Evolutionary conservation across 257 asterid genomes (phyloP).

Genomic region (Solanum pennellii): DNA sequence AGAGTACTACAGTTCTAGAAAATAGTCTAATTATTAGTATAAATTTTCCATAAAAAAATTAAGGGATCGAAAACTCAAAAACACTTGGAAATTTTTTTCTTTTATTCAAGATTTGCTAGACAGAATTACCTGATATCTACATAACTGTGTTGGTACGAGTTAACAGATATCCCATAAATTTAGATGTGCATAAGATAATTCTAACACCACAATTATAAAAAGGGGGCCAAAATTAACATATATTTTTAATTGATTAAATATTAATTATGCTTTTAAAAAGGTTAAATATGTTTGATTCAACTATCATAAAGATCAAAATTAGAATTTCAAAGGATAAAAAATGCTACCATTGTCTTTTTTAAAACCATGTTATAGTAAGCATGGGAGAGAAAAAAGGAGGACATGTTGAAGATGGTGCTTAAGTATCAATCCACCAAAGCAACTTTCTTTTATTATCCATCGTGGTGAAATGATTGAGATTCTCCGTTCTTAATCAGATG

Average conservation of each 20-base stretch:
- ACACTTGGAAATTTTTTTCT: neutral
- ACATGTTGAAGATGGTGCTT: constrained; percentile 53
- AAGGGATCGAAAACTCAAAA: neutral
- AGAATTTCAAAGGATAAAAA: neutral
- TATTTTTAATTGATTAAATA: neutral
- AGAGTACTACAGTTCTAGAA: neutral
- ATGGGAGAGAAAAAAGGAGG: constrained; percentile 6
- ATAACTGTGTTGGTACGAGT: neutral
- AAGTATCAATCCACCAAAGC: constrained; percentile 42
- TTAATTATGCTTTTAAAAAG: neutral
- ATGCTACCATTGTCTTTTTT: neutral
- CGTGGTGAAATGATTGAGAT: neutral
- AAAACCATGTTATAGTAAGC: neutral
- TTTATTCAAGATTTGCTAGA: neutral
- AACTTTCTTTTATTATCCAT: constrained; percentile 9
- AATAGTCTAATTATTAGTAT: neutral
- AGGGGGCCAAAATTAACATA: neutral
- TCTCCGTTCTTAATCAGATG: neutral
- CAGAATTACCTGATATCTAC: neutral
- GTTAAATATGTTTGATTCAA: neutral
- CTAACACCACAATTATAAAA: neutral
- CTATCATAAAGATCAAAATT: neutral
- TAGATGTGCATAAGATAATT: neutral
- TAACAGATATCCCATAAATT: neutral
- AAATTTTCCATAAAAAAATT: neutral